Evolutionary conservation across 805 yeast species (phyloP), one percentile per base, ranked within the genome.

Genomic region (Metschnikowia lochheadii): DNA sequence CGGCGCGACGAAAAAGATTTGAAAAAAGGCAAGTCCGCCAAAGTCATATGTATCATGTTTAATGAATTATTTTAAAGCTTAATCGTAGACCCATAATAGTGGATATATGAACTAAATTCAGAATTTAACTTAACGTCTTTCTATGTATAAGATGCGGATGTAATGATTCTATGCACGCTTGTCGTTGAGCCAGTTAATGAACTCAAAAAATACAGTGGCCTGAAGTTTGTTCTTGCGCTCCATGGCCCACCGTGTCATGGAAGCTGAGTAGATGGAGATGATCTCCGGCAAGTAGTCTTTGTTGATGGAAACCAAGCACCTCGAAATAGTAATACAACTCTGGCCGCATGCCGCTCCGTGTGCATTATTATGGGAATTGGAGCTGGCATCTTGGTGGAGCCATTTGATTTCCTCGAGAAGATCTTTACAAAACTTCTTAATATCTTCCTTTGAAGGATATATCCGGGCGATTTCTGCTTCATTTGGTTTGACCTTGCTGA

Each of bases 111-210:
- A 26, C 29, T 8, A 26, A 26, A 4, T 26, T 10, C 29, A 26
- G 1, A 26, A 26, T 10, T 26, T 26, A 26, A 8, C 10, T 26
- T 8, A 26, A 26, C 29, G 11, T 26, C 29, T 15, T 17, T 18
- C 23, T 21, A 38, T 38, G 11, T 21, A 39, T n/a, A 39, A 23
- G 18, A 8, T 5, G 3, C 18, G 15, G 14, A 4, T 11, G 20
- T 5, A n/a, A 21, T 6, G 13, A 5, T 7, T 14, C 26, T 21
- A 15, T 23, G 38, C 14, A 20, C 45, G 45, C 47, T 56, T 58
- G 14, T 56, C 49, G 34, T 46, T 76, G 40, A 86, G 63, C 91
- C 94, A 91, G 68, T 89, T 89, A 61, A 87, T 78, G 54, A 89
- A 81, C 59, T 90, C 97, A 56, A 82, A 77, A 63, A 87, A 89